Evolutionary conservation across 2,329 filamentous ascomycete species (phyloP), one percentile per base, ranked within the genome.

Genomic region (Scleromitrula shiraiana): DNA sequence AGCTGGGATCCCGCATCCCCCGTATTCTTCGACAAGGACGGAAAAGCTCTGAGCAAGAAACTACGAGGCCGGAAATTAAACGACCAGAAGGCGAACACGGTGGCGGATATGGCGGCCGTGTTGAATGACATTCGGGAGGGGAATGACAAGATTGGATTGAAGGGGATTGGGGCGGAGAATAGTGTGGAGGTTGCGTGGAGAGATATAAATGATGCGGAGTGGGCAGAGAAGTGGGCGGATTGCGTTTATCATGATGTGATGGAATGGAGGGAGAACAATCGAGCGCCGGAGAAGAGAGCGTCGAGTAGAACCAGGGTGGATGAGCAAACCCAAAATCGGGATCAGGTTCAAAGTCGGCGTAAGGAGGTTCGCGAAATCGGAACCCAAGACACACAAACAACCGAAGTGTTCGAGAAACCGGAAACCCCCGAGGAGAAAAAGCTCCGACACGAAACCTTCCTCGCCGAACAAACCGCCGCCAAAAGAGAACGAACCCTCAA

Each of bases 41-140:
- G 22, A 17, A 49, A 9, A 7, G 35, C 39, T 4, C 20, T 54
- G 29, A 46, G n/a, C 22, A 41, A n/a, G 10, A 56, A 50, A 36
- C 68, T 76, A 58, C 72, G 77, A 38, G 78, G 74, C 26, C 58
- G 62, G 41, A 70, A 67, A 29, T 66, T 85, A 44, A 78, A 77
- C 61, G 71, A 79, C 59, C 79, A 83, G 66, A 76, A 74, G 63
- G 70, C 72, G 44, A 83, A 82, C 62, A 68, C 71, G 10, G 69
- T 85, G 40, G 81, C 81, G 47, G 81, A 85, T 63, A 70, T 85
- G 53, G 79, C 81, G 0, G 74, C 71, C 7, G 59, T 55, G 8
- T 23, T 53, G n/a, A 22, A 42, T 17, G 29, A 33, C 4, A 45
- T 40, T 30, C 37, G 46, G 7, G 17, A 48, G 5, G 46, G 41